A percentile compares a stretch with the other conserved stretches of the same genome.
These are phyloP conservation scores for Panaeolus papilionaceus DNA, from an alignment of 768 basidiomycete genomes.

Conservation along the genomic window DNA sequence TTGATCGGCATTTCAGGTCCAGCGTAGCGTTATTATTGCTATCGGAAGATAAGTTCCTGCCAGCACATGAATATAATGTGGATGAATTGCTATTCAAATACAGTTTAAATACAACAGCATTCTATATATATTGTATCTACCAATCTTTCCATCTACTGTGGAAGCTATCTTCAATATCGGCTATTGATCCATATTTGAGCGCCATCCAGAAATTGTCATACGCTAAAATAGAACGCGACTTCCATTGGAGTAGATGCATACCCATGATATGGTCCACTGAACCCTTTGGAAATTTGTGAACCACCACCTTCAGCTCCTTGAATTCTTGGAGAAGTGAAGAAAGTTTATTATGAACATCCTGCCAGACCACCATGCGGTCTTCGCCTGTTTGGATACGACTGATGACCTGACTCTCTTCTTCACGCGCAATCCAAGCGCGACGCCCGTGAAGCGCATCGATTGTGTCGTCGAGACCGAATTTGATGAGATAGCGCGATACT, in stretches of 20 bases:
- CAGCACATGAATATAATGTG: too few species aligned
- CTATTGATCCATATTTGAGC: neutral
- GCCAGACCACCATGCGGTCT: neutral
- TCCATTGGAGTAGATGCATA: neutral
- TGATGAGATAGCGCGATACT: neutral
- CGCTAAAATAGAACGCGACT: neutral
- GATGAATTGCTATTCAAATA: too few species aligned
- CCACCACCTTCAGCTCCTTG: neutral
- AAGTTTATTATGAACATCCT: neutral
- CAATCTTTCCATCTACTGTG: too few species aligned
- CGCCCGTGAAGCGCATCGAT: neutral
- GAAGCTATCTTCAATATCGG: neutral
- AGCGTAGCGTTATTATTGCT: too few species aligned
- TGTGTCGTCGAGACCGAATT: neutral
- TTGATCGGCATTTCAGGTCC: too few species aligned
- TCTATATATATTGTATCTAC: too few species aligned
- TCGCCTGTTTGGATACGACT: neutral
- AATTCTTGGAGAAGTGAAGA: too few species aligned
- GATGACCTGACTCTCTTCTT: too few species aligned
- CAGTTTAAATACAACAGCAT: too few species aligned
- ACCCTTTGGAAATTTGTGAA: neutral
- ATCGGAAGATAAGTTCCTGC: too few species aligned
- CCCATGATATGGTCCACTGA: neutral
- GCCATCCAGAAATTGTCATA: neutral
- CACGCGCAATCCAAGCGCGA: neutral